Evolutionary conservation across 352 stramenopile genomes (phyloP).

Genomic region (Phytopythium chamaehyphon): DNA sequence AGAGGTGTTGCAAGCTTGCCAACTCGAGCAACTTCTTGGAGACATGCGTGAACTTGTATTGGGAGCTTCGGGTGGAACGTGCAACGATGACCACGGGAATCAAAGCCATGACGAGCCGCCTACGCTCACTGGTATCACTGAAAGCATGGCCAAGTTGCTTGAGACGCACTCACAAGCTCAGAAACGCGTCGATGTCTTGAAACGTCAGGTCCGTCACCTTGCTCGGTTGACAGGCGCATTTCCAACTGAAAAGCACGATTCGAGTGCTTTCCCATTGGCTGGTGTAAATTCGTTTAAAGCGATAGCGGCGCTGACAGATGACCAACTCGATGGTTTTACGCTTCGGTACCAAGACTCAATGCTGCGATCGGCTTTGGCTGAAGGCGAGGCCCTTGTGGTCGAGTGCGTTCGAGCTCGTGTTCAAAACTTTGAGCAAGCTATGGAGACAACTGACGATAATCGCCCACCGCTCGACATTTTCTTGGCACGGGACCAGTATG

Average conservation of each 20-base stretch:
- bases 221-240: slow-evolving; percentile 7
- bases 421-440: slow-evolving; percentile 24
- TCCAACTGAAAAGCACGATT: slow-evolving; percentile 1
- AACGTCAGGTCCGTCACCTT: slow-evolving; percentile 17
- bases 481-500: slow-evolving; percentile 31
- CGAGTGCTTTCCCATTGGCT: background rate
- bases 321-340: slow-evolving; percentile 20
- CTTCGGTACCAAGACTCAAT: slow-evolving; percentile 20
- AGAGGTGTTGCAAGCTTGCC: background rate
- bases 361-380: slow-evolving; percentile 23
- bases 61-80: background rate
- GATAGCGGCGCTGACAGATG: background rate
- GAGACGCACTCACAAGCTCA: slow-evolving; percentile 10
- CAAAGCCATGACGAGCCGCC: background rate
- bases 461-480: slow-evolving; percentile 14
- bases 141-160: slow-evolving; percentile 12
- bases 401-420: slow-evolving; percentile 33
- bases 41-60: background rate
- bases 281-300: background rate
- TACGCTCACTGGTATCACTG: slow-evolving; percentile 7
- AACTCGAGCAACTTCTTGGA: background rate
- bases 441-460: slow-evolving; percentile 6
- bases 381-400: slow-evolving; percentile 27
- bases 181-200: slow-evolving; percentile 12
- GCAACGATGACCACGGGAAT: background rate